These are phyloP conservation scores for Wickerhamiella lipophila DNA, from an alignment of 805 yeast species.

Conservation along the genomic window DNA sequence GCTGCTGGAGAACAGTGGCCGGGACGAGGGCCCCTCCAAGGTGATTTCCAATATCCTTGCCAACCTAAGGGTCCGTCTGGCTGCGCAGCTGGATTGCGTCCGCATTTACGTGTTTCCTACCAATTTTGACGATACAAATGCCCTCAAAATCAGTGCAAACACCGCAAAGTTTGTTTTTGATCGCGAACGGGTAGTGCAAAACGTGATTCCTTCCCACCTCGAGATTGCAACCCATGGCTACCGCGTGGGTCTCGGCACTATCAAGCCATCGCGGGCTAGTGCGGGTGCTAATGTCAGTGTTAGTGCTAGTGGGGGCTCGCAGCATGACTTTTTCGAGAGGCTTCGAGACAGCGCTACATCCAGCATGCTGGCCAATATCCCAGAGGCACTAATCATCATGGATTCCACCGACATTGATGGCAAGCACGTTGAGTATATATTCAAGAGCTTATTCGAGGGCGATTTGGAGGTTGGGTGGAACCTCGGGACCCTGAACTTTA, in stretches of 20 bases:
- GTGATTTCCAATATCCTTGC: not conserved
- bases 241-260: constrained; percentile 51
- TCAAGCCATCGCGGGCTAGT: constrained; percentile 28
- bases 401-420: constrained; percentile 47
- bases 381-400: constrained; percentile 65
- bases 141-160: constrained; percentile 36
- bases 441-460: constrained; percentile 68
- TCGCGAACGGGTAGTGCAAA: constrained; percentile 14
- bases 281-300: not conserved
- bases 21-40: not conserved
- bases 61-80: constrained; percentile 50
- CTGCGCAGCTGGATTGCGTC: constrained; percentile 45
- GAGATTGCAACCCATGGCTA: constrained; percentile 51
- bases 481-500: constrained; percentile 77
- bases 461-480: constrained; percentile 90
- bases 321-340: constrained; percentile 29
- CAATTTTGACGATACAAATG: constrained; percentile 64
- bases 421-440: constrained; percentile 48
- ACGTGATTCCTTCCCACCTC: constrained; percentile 42
- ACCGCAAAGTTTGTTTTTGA: constrained; percentile 23
- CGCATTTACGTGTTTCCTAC: constrained; percentile 66
- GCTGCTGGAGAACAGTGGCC: not conserved
- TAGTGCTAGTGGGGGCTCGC: constrained; percentile 35
- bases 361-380: constrained; percentile 69
- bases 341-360: not conserved